These are phyloP conservation scores for Kodamaea leandrae DNA, from an alignment of 805 yeast genomes.

Conservation along the genomic window DNA sequence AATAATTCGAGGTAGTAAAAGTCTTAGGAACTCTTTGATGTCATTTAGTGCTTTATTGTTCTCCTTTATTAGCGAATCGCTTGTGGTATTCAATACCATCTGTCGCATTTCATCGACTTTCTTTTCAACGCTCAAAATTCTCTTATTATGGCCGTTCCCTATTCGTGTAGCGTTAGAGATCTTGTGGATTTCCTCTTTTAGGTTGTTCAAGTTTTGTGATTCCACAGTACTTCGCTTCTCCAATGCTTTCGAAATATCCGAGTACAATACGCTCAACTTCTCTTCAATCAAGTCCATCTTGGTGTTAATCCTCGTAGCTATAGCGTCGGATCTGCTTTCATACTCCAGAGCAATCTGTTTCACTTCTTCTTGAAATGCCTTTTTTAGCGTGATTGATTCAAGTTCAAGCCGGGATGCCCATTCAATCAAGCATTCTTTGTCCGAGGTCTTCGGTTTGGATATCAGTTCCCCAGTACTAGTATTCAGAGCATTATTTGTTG, in stretches of 20 bases:
- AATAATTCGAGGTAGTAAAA: slow-evolving; percentile 17
- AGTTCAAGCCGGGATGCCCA: slow-evolving; percentile 34
- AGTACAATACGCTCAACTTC: too few species aligned
- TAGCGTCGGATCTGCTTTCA: neutral
- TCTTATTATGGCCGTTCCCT: too few species aligned
- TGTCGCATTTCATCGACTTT: neutral
- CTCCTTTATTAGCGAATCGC: neutral
- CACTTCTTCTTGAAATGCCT: slow-evolving; percentile 9
- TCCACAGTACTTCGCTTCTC: too few species aligned
- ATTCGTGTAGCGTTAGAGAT: too few species aligned
- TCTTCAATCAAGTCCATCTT: too few species aligned
- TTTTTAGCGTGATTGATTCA: slow-evolving; percentile 27
- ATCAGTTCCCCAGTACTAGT: neutral
- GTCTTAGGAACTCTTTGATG: slow-evolving; percentile 17
- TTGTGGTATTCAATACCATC: neutral
- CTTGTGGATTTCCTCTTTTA: too few species aligned
- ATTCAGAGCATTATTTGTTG: slow-evolving; percentile 7
- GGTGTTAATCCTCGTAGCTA: too few species aligned
- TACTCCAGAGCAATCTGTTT: neutral
- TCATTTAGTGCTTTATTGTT: slow-evolving; percentile 8
- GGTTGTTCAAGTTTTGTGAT: too few species aligned
- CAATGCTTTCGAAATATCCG: too few species aligned
- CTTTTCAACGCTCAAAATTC: too few species aligned
- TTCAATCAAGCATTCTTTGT: slow-evolving; percentile 13
- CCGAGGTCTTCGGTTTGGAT: slow-evolving; percentile 1